Percentiles rank a stretch among this genome's conserved stretches.
Conservation (phyloP, 2,329 filamentous ascomycete genomes). For the Elsinoe perseae region DNA sequence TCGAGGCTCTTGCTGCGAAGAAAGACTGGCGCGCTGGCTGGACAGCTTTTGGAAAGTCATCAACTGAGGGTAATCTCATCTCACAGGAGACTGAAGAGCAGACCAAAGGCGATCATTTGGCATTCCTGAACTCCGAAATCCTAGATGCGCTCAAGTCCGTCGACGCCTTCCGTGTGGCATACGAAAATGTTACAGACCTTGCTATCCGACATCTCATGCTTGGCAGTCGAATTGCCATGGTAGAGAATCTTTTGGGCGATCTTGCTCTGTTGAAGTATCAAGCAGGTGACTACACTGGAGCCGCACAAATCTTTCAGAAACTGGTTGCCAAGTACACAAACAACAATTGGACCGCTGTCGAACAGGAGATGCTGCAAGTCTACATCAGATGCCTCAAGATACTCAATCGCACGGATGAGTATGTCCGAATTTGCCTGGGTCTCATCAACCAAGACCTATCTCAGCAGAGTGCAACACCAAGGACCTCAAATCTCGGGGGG, state of each 20-base stretch:
- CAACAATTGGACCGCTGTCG: slow-evolving; percentile 68
- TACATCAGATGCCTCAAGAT: slow-evolving; percentile 75
- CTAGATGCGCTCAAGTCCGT: slow-evolving; percentile 30
- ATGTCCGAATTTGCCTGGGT: slow-evolving; percentile 66
- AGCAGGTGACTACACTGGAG: slow-evolving; percentile 59
- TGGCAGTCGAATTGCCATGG: slow-evolving; percentile 68
- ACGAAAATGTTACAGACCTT: slow-evolving; percentile 64
- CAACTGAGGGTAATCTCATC: slow-evolving; percentile 24
- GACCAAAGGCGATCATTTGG: background rate
- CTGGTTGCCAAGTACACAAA: slow-evolving; percentile 73
- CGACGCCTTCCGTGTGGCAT: slow-evolving; percentile 34
- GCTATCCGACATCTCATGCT: slow-evolving; percentile 75
- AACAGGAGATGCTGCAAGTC: slow-evolving; percentile 77
- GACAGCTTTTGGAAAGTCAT: slow-evolving; percentile 36
- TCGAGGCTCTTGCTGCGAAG: slow-evolving; percentile 65
- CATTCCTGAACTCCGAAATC: slow-evolving; percentile 24
- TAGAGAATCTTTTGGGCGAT: slow-evolving; percentile 72
- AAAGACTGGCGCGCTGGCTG: slow-evolving; percentile 72
- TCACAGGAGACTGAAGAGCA: slow-evolving; percentile 17
- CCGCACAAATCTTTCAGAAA: slow-evolving; percentile 68
- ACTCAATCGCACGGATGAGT: slow-evolving; percentile 68
- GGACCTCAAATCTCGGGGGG: background rate
- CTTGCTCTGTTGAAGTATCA: slow-evolving; percentile 69
- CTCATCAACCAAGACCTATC: slow-evolving; percentile 39
- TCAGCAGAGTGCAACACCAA: background rate